Base-by-base conservation (phyloP, 176 grass and related monocot genomes). In the Saccharum officinarum region DNA sequence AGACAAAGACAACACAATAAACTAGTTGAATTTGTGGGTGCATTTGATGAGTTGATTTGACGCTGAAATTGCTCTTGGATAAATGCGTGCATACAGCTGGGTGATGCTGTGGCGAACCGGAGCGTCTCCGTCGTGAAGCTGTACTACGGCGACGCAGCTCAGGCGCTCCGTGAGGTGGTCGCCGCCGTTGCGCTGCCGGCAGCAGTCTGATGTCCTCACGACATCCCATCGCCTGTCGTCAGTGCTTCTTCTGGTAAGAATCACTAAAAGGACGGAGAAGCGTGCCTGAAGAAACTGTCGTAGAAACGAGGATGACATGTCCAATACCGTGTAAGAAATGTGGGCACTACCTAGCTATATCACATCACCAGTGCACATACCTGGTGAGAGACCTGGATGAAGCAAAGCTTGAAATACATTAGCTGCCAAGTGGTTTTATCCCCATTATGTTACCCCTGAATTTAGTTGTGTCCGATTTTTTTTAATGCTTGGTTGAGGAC, bases 161-260 rank as follows among this genome's bases (percentile, higher is more conserved):
- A 77, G 71, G 87, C 75, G 36, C 83, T 97, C 64, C 82, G 84
- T 0, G 87, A 92, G 73, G 70, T 97, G 13, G 73, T 96, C 15
- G 71, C 94, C 20, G 84, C 87, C 61, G 77, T 97, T 26, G 69
- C 79, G 57, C 62, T 78, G 37, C 28, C 89, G 20, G 38, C 69
- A 66, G 67, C 84, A 69, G 88, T 30, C 20, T 87, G 85, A 36
- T 11, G 36, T 25, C 45, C 23, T 31, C 47, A 8, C 22, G 16
- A n/a, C 13, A 28, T 73, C 15, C 15, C 26, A 34, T 52, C 72
- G 8, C 15, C 26, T 75, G 71, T 49, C 25, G 15, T 74, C 41
- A 25, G 13, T 64, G 66, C 86, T 23, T 47, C 69, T 67, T 39
- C 63, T 20, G 63, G 26, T 45, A 87, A 66, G 66, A 34, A 40